A percentile compares a stretch with the other conserved stretches of the same genome.
phyloP scores from a whole-genome alignment of 805 yeast genomes.

The Starmerella floris region DNA sequence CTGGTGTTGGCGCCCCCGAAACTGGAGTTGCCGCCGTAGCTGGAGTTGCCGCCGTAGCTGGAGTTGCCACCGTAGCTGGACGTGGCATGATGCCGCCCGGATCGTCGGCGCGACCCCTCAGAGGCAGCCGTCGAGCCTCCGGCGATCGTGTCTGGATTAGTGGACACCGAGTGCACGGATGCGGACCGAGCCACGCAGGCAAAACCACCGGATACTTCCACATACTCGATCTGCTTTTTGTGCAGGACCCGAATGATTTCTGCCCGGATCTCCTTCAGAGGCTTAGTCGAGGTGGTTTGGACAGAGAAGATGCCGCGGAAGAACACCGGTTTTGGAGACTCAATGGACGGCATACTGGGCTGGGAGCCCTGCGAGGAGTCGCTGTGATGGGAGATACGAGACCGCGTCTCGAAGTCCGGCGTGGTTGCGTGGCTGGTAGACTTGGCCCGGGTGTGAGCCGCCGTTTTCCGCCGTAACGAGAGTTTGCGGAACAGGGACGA shows the following conservation, averaged over 20 bases:
- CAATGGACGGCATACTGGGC: constrained; percentile 80
- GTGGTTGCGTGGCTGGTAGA: constrained; percentile 17
- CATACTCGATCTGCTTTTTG: constrained; percentile 63
- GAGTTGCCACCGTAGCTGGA: not conserved
- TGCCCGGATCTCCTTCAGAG: constrained; percentile 74
- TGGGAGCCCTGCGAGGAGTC: constrained; percentile 2
- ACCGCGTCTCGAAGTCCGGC: not conserved
- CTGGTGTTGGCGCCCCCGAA: not conserved
- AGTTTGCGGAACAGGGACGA: constrained; percentile 17
- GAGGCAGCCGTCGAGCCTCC: not conserved
- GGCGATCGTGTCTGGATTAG: not conserved
- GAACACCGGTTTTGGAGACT: constrained; percentile 79
- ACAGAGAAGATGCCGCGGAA: constrained; percentile 88
- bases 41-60: not conserved
- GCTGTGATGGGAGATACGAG: constrained; percentile 1
- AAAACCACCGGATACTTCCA: constrained; percentile 90
- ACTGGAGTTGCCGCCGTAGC: not conserved
- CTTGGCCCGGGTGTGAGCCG: constrained; percentile 17
- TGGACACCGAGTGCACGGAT: not conserved
- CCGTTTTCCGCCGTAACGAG: constrained; percentile 16
- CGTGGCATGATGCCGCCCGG: not conserved
- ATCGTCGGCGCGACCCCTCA: not conserved
- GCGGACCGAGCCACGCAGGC: constrained; percentile 54
- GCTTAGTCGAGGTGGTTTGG: constrained; percentile 87
- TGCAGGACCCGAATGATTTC: constrained; percentile 67